Evolutionary conservation across 225 moss, liverwort and hornwort species (phyloP), one percentile per base, ranked within the genome.

Genomic region (Marchantia paleacea): DNA sequence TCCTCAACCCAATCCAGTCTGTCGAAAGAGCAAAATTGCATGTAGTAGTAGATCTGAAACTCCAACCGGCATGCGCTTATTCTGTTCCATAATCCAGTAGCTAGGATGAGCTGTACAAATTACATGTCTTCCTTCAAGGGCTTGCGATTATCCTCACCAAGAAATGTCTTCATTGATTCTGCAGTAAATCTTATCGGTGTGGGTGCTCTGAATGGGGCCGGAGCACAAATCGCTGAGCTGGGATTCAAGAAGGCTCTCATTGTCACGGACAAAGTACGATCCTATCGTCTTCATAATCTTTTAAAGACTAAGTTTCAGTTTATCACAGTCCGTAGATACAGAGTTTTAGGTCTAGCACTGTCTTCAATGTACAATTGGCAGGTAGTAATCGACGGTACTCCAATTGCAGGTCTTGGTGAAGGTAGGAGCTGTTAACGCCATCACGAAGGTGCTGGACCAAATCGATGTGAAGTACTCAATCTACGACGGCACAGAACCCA

Each of bases 401-500:
- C 71, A n/a, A 53, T 24, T 79, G 67, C 66, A 79, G 78, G 78
- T 79, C 12, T 29, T 79, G 30, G 55, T 69, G n/a, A 79, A 58
- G 31, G 79, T 79, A 5, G 79, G 79, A 30, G 79, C 79, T 31
- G 79, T 79, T 2, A 20, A 79, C 54, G 54, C 79, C 20, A 19
- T 79, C 51, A 55, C 19, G 3, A 69, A 69, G 69, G 57, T 79
- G 0, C 48, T 79, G 55, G 79, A 79, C 39, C 18, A 57, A 10
- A 71, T 79, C 39, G 15, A 55, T 30, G 79, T 79, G 79, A 28
- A 58, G 19, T 79, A 79, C 57, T 55, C 28, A 19, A 79, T 79
- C 8, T 79, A 70, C 20, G 79, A 79, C 15, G 79, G 79, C 20
- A 79, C 79, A 24, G 79, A 79, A n/a, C 79, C 79, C n/a, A 79